A percentile compares a stretch with the other conserved stretches of the same genome.
phyloP scores from a whole-genome alignment of 306 rosid genomes.

The Prinsepia uniflora region DNA sequence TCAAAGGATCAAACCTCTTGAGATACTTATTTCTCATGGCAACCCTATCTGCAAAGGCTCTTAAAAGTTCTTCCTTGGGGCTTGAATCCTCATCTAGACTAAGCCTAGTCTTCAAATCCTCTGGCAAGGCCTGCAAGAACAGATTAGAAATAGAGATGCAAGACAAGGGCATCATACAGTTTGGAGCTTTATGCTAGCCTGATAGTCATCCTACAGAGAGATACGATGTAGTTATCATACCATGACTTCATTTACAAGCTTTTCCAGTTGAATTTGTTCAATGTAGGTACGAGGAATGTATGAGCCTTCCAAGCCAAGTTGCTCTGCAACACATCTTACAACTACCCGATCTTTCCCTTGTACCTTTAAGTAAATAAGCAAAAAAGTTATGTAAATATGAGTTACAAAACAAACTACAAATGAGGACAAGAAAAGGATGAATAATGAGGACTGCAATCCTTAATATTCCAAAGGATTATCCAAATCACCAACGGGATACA shows the following conservation, averaged over 20 bases:
- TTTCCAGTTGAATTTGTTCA: slow-evolving; percentile 97
- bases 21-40: slow-evolving; percentile 70
- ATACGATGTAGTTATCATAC: slow-evolving; percentile 42
- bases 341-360: slow-evolving; percentile 88
- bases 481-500: neutral
- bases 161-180: slow-evolving; percentile 13
- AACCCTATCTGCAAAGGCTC: slow-evolving; percentile 82
- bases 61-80: slow-evolving; percentile 90
- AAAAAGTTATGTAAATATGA: slow-evolving; percentile 1
- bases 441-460: neutral
- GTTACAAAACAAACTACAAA: slow-evolving; percentile 4
- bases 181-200: neutral
- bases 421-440: slow-evolving; percentile 1
- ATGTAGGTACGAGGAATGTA: slow-evolving; percentile 96
- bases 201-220: neutral
- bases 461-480: neutral
- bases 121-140: slow-evolving; percentile 87
- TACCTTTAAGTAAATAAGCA: slow-evolving; percentile 52
- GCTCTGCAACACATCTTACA: slow-evolving; percentile 59
- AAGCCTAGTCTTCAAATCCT: slow-evolving; percentile 90
- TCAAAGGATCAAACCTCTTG: slow-evolving; percentile 51
- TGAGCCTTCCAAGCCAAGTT: slow-evolving; percentile 89
- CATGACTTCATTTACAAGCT: slow-evolving; percentile 96
- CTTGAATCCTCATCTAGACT: slow-evolving; percentile 96
- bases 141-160: slow-evolving; percentile 20